Evolutionary conservation across 371 early-diverging fungal genomes (phyloP).

Genomic region (Mortierella sp.): DNA sequence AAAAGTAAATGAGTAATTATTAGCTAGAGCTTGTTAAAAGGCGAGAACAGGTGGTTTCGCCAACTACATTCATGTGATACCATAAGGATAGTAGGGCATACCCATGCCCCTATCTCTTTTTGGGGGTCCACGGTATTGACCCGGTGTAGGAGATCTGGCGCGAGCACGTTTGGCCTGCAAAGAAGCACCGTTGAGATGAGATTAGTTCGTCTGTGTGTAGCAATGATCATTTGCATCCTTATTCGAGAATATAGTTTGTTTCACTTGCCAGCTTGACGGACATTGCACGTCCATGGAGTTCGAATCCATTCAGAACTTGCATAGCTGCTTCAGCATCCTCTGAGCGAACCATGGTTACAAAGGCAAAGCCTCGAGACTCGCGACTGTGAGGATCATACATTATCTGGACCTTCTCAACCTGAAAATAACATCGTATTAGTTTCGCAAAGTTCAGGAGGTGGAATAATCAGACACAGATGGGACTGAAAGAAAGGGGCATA

Average conservation of each 20-base stretch:
- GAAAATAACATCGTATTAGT: not conserved
- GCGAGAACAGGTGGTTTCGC: conserved; percentile 30
- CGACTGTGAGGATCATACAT: conserved; percentile 87
- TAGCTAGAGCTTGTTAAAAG: not conserved
- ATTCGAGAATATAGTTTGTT: not conserved
- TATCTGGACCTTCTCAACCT: conserved; percentile 79
- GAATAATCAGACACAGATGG: not conserved
- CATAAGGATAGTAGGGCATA: conserved; percentile 37
- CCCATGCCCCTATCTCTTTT: conserved; percentile 60
- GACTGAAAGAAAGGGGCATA: conserved; percentile 11
- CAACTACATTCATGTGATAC: conserved; percentile 22
- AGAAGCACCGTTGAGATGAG: not conserved
- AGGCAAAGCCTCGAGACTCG: conserved; percentile 89
- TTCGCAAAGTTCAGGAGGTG: conserved; percentile 23
- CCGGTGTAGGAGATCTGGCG: conserved; percentile 90
- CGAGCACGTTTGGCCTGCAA: conserved; percentile 76
- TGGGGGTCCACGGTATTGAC: conserved; percentile 89
- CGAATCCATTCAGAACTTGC: conserved; percentile 70
- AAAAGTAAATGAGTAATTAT: not conserved
- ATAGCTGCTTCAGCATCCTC: conserved; percentile 84
- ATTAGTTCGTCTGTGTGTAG: too few relatives aligned
- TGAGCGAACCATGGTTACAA: conserved; percentile 79
- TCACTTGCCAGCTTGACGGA: conserved; percentile 78
- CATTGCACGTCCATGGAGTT: conserved; percentile 80
- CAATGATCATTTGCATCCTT: not conserved